Base-by-base conservation (phyloP, 2,329 filamentous ascomycete genomes). In the Claviceps sp. region DNA sequence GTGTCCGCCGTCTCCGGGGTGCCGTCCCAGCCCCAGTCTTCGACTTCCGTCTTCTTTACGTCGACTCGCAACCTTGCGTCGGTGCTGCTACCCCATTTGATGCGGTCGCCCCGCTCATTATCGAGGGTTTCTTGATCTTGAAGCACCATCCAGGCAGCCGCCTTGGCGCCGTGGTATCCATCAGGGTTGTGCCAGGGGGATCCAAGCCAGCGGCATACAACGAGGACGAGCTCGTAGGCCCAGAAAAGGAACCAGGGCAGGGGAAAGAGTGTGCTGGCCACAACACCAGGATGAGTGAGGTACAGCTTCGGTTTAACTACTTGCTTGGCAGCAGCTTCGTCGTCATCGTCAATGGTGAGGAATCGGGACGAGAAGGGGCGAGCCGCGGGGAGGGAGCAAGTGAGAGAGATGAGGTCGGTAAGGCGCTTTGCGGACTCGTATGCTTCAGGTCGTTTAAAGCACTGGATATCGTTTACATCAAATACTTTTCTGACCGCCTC, bases 371-470 rank as follows among this genome's bases (percentile, higher is more conserved):
- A 75, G 63, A 75, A 77, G 0, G 78, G 73, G 2, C 71, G 67
- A 1, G 82, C 78, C 14, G 81, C 75, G 1, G 87, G 82, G 1
- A 91, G 73, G 22, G 79, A 72, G 11, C 79, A 78, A 0, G 88
- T 90, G 24, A 97, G 71, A n/a, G 79, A 77, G 54, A 97, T 72
- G 16, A 95, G 61, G 64, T 98, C 93, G 1, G 87, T 94, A 20
- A 97, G 72, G 22, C 89, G 82, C 70, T 98, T 97, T 53, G 82
- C 84, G 55, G 82, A 83, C 67, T 97, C 90, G 70, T 98, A 98
- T 1, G 90, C 79, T 2, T 72, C 72, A 1, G 64, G 60, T 1
- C 78, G 77, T 16, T 68, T 66, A 48, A 94, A 67, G 45, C 81
- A 85, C 67, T 97, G 90, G 26, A 95, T 73, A 67, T 98, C 93